A percentile compares a stretch with the other conserved stretches of the same genome.
These are phyloP conservation scores for Capsella bursapastoris DNA, from an alignment of 345 rosid genomes.

Conservation along the genomic window DNA sequence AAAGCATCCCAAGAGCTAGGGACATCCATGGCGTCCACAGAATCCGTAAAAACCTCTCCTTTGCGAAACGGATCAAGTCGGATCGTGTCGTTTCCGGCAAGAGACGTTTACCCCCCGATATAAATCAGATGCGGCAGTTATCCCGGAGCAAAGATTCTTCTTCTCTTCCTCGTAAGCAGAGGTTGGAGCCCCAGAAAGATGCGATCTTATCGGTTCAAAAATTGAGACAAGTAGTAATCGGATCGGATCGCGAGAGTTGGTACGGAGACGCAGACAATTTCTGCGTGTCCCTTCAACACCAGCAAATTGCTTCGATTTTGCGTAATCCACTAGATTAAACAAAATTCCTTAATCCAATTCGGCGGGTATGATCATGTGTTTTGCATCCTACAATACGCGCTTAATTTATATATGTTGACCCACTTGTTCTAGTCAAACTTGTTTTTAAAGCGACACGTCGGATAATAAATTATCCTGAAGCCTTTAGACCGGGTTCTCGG, in stretches of 20 bases:
- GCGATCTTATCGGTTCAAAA: slow-evolving; percentile 19
- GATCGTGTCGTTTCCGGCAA: not conserved
- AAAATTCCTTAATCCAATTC: not conserved
- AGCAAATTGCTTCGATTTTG: slow-evolving; percentile 38
- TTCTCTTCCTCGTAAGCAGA: not conserved
- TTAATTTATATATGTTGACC: not conserved
- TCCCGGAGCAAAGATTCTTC: not conserved
- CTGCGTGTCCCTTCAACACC: slow-evolving; percentile 42
- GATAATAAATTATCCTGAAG: not conserved
- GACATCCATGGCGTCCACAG: slow-evolving; percentile 59
- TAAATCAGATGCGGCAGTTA: slow-evolving; percentile 11
- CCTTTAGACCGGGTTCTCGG: too few relatives aligned
- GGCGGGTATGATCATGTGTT: slow-evolving; percentile 5
- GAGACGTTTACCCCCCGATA: not conserved
- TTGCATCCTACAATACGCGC: slow-evolving; percentile 12
- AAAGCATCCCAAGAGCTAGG: slow-evolving; percentile 93
- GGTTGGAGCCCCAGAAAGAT: not conserved
- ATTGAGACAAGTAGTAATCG: not conserved
- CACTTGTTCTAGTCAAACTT: not conserved
- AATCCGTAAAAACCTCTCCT: slow-evolving; percentile 29
- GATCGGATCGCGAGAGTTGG: slow-evolving; percentile 41
- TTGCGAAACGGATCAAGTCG: not conserved
- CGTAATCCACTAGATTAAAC: slow-evolving; percentile 30
- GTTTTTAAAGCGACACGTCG: not conserved
- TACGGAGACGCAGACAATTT: slow-evolving; percentile 56